Evolutionary conservation across 2,329 filamentous ascomycete species (phyloP), one percentile per base, ranked within the genome.

Genomic region (Fusarium sacchari): DNA sequence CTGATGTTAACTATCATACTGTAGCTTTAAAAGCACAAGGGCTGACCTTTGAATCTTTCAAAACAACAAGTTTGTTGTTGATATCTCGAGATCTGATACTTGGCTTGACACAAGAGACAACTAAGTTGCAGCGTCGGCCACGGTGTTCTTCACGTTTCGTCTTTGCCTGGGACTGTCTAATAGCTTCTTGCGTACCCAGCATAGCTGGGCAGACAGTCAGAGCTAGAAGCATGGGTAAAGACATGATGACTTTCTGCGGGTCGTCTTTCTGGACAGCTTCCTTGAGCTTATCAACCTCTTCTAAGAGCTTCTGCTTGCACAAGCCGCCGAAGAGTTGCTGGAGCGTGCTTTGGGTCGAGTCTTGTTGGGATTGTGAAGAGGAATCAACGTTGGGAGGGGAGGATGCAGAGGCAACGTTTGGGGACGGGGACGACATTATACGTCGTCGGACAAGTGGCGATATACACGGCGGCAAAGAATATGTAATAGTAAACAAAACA

Each of bases 61-160:
- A 79, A 4, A 87, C 84, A 18, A 87, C 77, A 43, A 81, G 79
- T 52, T 84, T 84, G 32, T 84, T 84, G 67, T 87, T 83, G 22
- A 87, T 80, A n/a, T 81, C 72, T 20, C 80, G 75, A 57, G 84
- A 84, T 64, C 82, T 83, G 59, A 83, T 79, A 8, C 85, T 86
- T 32, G 84, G 84, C 77, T 86, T 86, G 49, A 83, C 81, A 58
- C 84, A 86, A 64, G 84, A 84, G 6, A 86, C 82, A 36, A 84
- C 77, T 42, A 87, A 81, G 61, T 87, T 86, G 71, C 86, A 86
- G 69, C 86, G 86, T 56, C 85, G 81, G 69, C 81, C 83, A 59
- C 85, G 82, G 71, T 87, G 85, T 65, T 87, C 85, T 70, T 87
- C 84, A 47, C 81, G 81, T 46, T 82, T 83, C 8, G 82, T 79